These are phyloP conservation scores for Fusarium sarcochroum DNA, from an alignment of 2,329 filamentous ascomycete genomes.

Conservation along the genomic window DNA sequence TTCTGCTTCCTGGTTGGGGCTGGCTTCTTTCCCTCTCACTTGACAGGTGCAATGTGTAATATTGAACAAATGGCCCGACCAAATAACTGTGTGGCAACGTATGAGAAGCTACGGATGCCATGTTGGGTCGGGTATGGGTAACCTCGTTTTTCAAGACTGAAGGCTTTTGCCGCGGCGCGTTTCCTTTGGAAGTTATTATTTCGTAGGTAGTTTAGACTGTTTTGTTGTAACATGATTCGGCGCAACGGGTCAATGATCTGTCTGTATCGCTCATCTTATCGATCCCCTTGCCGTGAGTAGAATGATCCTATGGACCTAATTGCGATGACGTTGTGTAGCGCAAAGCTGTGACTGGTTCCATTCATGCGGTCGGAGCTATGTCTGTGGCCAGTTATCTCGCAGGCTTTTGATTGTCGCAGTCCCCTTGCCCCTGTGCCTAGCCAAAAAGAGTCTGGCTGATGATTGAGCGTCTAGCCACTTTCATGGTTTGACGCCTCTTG, in stretches of 20 bases:
- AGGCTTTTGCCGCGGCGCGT: conserved; percentile 44
- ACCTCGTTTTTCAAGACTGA: conserved; percentile 41
- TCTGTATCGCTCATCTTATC: conserved; percentile 20
- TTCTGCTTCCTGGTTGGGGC: conserved; percentile 40
- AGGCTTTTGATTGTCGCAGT: not conserved
- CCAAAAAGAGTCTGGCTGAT: conserved; percentile 17
- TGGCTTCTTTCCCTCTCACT: conserved; percentile 42
- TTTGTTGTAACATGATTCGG: conserved; percentile 45
- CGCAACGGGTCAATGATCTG: conserved; percentile 41
- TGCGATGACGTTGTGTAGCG: conserved; percentile 30
- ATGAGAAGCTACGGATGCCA: conserved; percentile 39
- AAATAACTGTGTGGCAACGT: conserved; percentile 41
- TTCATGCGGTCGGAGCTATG: conserved; percentile 17
- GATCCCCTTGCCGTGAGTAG: not conserved
- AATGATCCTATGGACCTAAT: not conserved
- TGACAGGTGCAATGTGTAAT: conserved; percentile 44
- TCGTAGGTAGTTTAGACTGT: conserved; percentile 50
- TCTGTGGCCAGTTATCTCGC: conserved; percentile 5
- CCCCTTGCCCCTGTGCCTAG: conserved; percentile 22
- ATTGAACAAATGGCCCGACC: conserved; percentile 42
- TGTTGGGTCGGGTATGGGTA: conserved; percentile 32
- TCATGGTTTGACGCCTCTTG: not conserved
- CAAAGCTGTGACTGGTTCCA: conserved; percentile 28
- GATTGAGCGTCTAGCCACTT: conserved; percentile 12
- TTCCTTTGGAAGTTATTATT: conserved; percentile 47